A percentile compares a stretch with the other conserved stretches of the same genome.
Evolutionary conservation across 1,284 basidiomycete genomes (phyloP).

Genomic region (Leccinum insigne): DNA sequence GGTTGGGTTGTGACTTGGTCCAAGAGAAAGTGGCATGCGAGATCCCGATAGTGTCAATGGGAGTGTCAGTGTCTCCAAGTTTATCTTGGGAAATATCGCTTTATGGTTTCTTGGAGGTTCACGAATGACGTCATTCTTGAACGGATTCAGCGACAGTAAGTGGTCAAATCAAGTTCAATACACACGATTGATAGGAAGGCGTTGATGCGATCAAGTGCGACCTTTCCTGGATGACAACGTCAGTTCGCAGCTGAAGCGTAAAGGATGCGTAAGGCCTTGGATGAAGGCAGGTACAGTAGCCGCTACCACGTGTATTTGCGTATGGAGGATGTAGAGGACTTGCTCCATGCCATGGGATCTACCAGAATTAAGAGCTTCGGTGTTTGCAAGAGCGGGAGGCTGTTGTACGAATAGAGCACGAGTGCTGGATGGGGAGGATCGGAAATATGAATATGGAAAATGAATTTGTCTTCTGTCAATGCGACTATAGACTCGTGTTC

Average conservation of each 20-base stretch:
- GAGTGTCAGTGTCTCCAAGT: background rate
- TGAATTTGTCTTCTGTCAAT: constrained; percentile 53
- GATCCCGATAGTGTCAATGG: constrained; percentile 30
- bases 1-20: constrained; percentile 19
- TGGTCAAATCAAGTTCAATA: background rate
- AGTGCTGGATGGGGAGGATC: constrained; percentile 36
- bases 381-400: constrained; percentile 48
- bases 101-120: background rate
- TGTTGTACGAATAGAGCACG: constrained; percentile 42
- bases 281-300: constrained; percentile 25
- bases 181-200: constrained; percentile 14
- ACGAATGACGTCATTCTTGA: constrained; percentile 5
- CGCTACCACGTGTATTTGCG: constrained; percentile 24
- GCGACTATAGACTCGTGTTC: constrained; percentile 58
- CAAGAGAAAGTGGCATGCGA: constrained; percentile 36
- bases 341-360: constrained; percentile 89
- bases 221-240: constrained; percentile 5
- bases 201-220: constrained; percentile 20
- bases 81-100: background rate
- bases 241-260: background rate
- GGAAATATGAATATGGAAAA: constrained; percentile 51
- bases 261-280: constrained; percentile 20
- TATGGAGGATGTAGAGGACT: constrained; percentile 31
- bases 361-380: constrained; percentile 72
- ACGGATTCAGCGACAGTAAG: background rate